Conservation (phyloP, 768 basidiomycete genomes). For the Panellus pusillus region DNA sequence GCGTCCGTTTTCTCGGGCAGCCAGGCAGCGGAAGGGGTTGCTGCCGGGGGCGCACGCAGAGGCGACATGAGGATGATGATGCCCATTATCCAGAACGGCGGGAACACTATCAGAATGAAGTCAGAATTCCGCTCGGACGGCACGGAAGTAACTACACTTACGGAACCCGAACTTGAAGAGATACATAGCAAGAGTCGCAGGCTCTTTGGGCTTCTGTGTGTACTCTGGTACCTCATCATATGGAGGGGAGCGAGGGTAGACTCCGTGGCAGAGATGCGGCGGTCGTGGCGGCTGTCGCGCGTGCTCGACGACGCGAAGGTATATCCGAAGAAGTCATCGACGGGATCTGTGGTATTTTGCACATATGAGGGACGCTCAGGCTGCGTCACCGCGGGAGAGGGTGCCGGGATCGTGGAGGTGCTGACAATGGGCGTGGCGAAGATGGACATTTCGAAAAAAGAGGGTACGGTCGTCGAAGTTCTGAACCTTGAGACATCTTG, state of each 20-base stretch:
- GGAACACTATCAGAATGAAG: conserved; percentile 46
- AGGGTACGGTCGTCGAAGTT: too few relatives aligned
- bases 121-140: background rate
- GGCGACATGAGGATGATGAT: conserved; percentile 56
- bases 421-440: background rate
- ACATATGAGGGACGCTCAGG: conserved; percentile 9
- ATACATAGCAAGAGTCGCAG: conserved; percentile 56
- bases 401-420: background rate
- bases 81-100: conserved; percentile 62
- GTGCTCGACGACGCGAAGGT: conserved; percentile 34
- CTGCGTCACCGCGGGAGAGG: conserved; percentile 3
- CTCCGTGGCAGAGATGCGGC: conserved; percentile 30
- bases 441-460: background rate
- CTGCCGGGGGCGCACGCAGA: conserved; percentile 41
- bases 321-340: conserved; percentile 39
- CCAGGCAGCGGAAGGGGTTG: conserved; percentile 42
- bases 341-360: conserved; percentile 22
- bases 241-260: conserved; percentile 34
- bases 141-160: conserved; percentile 32
- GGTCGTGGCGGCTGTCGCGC: conserved; percentile 44
- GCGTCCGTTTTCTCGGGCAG: conserved; percentile 54
- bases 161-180: conserved; percentile 66
- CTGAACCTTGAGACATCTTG: too few relatives aligned
- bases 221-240: conserved; percentile 43
- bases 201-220: conserved; percentile 42